A percentile compares a stretch with the other conserved stretches of the same genome.
Evolutionary conservation across 2,329 filamentous ascomycete species (phyloP).

Genomic region (Sporothrix euskadiensis): DNA sequence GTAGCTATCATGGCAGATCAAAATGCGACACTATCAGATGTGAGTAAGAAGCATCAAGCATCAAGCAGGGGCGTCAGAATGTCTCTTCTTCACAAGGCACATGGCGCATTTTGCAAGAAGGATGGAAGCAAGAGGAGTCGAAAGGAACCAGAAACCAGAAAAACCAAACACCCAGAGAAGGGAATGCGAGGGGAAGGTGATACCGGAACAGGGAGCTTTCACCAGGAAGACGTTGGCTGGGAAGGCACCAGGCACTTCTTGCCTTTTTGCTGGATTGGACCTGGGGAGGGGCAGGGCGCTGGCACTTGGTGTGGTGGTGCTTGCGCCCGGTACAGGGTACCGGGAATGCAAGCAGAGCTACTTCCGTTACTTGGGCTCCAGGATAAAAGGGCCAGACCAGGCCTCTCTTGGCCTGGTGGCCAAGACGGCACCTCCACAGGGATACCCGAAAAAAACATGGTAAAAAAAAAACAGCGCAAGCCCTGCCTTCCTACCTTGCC

Average conservation of each 20-base stretch:
- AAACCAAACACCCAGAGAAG: conserved; percentile 7
- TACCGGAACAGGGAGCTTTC: conserved; percentile 23
- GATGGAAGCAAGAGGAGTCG: not conserved
- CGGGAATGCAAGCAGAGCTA: conserved; percentile 10
- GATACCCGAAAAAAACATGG: not conserved
- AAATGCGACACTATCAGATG: not conserved
- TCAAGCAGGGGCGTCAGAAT: not conserved
- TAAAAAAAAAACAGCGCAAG: not conserved
- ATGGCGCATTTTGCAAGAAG: conserved; percentile 4
- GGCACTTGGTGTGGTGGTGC: not conserved
- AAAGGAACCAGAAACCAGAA: conserved; percentile 4
- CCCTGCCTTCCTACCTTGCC: not conserved
- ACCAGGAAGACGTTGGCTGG: not conserved
- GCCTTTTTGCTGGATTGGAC: not conserved
- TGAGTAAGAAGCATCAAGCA: conserved; percentile 11
- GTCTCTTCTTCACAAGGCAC: not conserved
- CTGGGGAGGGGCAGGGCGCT: not conserved
- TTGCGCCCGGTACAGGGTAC: conserved; percentile 18
- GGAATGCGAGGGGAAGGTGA: conserved; percentile 23
- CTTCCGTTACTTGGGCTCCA: not conserved
- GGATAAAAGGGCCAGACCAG: not conserved
- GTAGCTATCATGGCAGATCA: not conserved
- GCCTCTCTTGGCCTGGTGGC: not conserved
- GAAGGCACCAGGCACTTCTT: not conserved
- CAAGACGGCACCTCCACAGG: conserved; percentile 1